Base-by-base conservation (phyloP, 805 yeast genomes). In the Barnettozyma californica region DNA sequence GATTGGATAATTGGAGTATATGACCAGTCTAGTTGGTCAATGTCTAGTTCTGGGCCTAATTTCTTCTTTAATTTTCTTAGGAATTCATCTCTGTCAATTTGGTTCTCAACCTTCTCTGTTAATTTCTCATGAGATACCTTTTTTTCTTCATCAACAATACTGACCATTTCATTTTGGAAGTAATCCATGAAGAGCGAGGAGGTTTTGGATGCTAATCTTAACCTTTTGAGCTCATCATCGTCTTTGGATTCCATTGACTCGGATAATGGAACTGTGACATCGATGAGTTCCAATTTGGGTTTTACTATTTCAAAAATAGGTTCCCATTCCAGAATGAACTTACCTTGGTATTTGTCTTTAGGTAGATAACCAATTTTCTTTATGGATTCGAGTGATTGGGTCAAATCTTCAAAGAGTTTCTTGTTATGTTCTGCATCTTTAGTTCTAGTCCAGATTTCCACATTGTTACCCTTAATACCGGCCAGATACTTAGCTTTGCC, bases 1-100 rank as follows among this genome's bases (percentile, higher is more conserved):
- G 95, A 84, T 69, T 89, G 95, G 46, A 90, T 77, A 45, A 90
- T 87, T 26, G 98, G 97, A 47, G 90, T 81, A 66, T 87, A 89
- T 55, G 95, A 87, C 97, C 97, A 92, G 64, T 92, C 98, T 19
- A 92, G 69, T 53, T 81, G 78, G 52, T 79, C 81, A 5, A 84
- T 71, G 59, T 89, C 95, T 52, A 90, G 84, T 47, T 85, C 92
- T 31, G 77, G 70, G 41, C 85, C 83, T 19, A 77, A 55, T 49
- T 75, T 73, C 54, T 77, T 76, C 59, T 81, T 79, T 59, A 79
- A 63, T 37, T 67, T 65, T 48, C 75, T 75, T 64, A 83, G 78
- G 70, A 86, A 85, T 56, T 78, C 81, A n/a, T 70, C 69, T 60
- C 86, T 88, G 59, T 89, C 97, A 57, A 92, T 84, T 65, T 83